Evolutionary conservation across 495 filamentous ascomycete genomes (phyloP), one percentile per base, ranked within the genome.

Genomic region (Penicillium desertorum): DNA sequence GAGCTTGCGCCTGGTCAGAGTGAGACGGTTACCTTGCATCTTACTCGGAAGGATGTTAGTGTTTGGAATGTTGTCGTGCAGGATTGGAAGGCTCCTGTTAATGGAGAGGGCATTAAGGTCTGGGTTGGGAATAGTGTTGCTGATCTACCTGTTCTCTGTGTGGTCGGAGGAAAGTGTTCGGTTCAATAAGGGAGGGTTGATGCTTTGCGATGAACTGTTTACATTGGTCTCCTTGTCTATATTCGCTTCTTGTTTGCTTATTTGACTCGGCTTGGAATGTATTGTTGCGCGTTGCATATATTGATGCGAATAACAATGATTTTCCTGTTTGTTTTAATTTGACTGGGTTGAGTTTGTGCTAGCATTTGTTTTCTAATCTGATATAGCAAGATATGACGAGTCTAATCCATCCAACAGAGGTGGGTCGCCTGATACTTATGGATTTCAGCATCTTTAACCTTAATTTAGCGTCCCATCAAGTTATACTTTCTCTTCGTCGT

Each of bases 21-120:
- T 48, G 68, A 81, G 66, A 71, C 65, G 8, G 59, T 90, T 16
- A 71, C 62, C 36, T 62, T 90, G 57, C 62, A 70, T n/a, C 58
- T 91, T 12, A 85, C 82, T 51, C 71, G 87, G 49, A 85, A 82
- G 66, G 88, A 90, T 65, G 48, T 91, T 11, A 89, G 86, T 60
- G 80, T 88, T 12, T 91, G 88, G 88, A 86, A 90, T 71, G 79
- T 84, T n/a, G 73, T 64, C 48, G 61, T 69, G 48, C 88, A 91
- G 76, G 81, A 90, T 62, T 91, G 88, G 88, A 77, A 83, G 50
- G 79, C 85, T 16, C 76, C 79, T 17, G 65, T 72, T 44, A 54
- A 63, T 54, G 74, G 72, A 0, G 56, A 76, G 45, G 74, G 72
- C 2, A 67, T 80, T 42, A 69, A 70, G 55, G 42, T 80, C 16